These are phyloP conservation scores for Phaseolus coccineus DNA, from an alignment of 331 rosid species.

Conservation along the genomic window DNA sequence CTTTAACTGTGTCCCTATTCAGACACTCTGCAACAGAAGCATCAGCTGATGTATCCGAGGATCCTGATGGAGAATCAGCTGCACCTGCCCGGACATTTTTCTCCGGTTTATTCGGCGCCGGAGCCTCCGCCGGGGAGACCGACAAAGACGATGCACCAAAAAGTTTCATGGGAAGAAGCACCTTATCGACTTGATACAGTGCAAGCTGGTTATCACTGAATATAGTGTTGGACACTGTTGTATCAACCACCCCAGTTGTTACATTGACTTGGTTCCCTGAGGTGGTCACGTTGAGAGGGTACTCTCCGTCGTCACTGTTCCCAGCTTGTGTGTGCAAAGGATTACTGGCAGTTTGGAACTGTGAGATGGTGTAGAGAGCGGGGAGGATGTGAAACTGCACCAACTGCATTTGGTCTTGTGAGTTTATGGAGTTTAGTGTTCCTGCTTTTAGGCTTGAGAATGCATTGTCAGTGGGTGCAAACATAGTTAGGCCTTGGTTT, in stretches of 20 bases:
- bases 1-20: not conserved
- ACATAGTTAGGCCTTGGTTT: conserved; percentile 82
- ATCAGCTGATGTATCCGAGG: conserved; percentile 38
- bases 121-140: conserved; percentile 72
- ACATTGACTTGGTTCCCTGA: conserved; percentile 86
- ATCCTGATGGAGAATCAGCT: conserved; percentile 62
- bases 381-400: conserved; percentile 85
- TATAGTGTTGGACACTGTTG: conserved; percentile 71
- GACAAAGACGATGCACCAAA: conserved; percentile 54
- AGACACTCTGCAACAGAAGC: conserved; percentile 35
- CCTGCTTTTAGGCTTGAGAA: conserved; percentile 74
- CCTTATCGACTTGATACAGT: conserved; percentile 81
- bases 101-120: conserved; percentile 65
- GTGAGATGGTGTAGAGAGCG: conserved; percentile 61
- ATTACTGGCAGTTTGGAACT: conserved; percentile 83
- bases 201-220: conserved; percentile 73
- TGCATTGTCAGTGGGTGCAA: conserved; percentile 89
- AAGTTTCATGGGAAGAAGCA: conserved; percentile 76
- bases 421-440: conserved; percentile 67
- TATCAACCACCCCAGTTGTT: conserved; percentile 79
- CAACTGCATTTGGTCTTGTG: conserved; percentile 75
- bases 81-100: conserved; percentile 60
- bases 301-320: conserved; percentile 66
- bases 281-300: conserved; percentile 85
- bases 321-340: conserved; percentile 95